phyloP scores from a whole-genome alignment of 371 early-diverging fungal species.

The Coemansia sp. region DNA sequence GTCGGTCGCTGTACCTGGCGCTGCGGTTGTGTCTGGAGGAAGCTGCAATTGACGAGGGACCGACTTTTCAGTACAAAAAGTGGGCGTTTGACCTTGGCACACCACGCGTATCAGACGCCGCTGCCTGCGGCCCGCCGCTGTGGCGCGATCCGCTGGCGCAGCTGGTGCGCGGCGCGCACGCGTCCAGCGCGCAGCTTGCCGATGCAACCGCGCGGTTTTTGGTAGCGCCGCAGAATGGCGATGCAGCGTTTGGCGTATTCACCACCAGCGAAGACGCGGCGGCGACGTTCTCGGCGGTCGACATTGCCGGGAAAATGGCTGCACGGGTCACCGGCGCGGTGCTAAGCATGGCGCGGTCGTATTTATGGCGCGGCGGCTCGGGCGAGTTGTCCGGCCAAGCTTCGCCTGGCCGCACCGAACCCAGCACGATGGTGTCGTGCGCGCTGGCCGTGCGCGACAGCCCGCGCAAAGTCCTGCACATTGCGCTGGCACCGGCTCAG shows the following conservation, averaged over 20 bases:
- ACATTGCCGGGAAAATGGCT: constrained; percentile 47
- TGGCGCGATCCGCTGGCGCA: constrained; percentile 25
- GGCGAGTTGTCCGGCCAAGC: constrained; percentile 3
- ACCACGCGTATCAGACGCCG: constrained; percentile 29
- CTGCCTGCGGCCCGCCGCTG: constrained; percentile 32
- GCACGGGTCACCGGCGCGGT: constrained; percentile 49
- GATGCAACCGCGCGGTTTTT: constrained; percentile 45
- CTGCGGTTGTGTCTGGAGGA: constrained; percentile 39
- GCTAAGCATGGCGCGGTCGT: constrained; percentile 44
- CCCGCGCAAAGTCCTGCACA: constrained; percentile 43
- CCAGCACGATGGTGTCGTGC: constrained; percentile 36
- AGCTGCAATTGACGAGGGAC: constrained; percentile 20
- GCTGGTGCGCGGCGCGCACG: constrained; percentile 21
- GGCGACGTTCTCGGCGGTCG: constrained; percentile 42
- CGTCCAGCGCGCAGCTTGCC: constrained; percentile 21
- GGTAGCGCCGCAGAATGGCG: constrained; percentile 47
- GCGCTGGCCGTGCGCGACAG: constrained; percentile 43
- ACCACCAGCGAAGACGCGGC: constrained; percentile 45
- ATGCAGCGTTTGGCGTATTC: constrained; percentile 46
- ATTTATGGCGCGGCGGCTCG: constrained; percentile 36
- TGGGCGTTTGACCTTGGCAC: constrained; percentile 36
- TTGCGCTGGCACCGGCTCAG: constrained; percentile 36
- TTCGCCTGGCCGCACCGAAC: constrained; percentile 5
- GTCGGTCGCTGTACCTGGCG: constrained; percentile 39
- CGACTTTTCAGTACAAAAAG: constrained; percentile 40